Base-by-base conservation (phyloP, 2,329 filamentous ascomycete genomes). In the Beauveria australis region DNA sequence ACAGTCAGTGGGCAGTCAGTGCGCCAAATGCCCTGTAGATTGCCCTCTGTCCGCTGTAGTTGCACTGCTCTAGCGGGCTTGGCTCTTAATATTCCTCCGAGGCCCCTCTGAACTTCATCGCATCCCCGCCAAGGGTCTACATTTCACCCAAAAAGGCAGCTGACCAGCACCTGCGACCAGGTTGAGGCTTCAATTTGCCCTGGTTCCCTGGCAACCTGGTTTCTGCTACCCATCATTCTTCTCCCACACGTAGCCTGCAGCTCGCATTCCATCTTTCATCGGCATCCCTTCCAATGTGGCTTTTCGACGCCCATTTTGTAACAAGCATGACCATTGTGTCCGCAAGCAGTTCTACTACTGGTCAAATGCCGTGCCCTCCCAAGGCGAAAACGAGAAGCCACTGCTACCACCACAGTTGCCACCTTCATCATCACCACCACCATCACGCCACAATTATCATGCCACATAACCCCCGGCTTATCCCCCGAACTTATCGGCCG, bases 111-210 rank as follows among this genome's bases (percentile, higher is more conserved):
- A 14, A 33, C 47, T 18, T 30, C 22, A 44, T 9, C 41, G 10
- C 26, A 28, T 18, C 41, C 12, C 41, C 53, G 26, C 24, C 28
- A 12, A 48, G 24, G 33, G 19, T 40, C 56, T 59, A 48, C 56
- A 24, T 5, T 26, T 18, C 56, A 24, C 47, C 56, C 56, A 52
- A 41, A 46, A 52, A 37, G 56, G 56, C 18, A 59, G 56, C 56
- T 37, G 18, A 19, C 8, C 46, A 28, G 46, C 4, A 33, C 33
- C 22, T 49, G 44, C 28, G 48, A 56, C 24, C 19, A 22, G 44
- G 44, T 43, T 47, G 47, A 59, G 22, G 48, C 47, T 33, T 59
- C 56, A 59, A 44, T 59, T 59, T 59, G 28, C 5, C 18, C 52
- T 44, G 3, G 6, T 53, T 24, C 8, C 26, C 46, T 16, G 8